Evolutionary conservation across 2,329 filamentous ascomycete genomes (phyloP).

Genomic region (Fusarium bactridioides): DNA sequence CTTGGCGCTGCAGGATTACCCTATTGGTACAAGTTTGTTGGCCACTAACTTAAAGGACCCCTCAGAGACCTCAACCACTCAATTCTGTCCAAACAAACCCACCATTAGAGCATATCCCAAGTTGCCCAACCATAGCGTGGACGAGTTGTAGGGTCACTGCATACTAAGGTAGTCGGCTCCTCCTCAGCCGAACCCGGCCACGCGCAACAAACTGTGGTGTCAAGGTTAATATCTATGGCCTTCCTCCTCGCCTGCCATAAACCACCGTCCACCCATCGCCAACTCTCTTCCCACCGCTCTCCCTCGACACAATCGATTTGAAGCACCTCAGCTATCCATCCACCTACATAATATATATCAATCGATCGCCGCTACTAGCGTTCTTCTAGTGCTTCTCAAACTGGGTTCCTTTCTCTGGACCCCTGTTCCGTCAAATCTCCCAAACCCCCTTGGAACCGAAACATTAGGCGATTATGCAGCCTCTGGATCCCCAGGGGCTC

Average conservation of each 20-base stretch:
- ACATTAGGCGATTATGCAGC: conserved; percentile 44
- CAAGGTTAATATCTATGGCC: conserved; percentile 2
- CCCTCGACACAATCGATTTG: not conserved
- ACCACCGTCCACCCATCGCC: not conserved
- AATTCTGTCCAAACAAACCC: conserved; percentile 15
- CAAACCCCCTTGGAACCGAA: conserved; percentile 37
- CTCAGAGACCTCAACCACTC: conserved; percentile 2
- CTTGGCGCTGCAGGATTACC: conserved; percentile 22
- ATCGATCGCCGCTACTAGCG: conserved; percentile 22
- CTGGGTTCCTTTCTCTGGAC: conserved; percentile 31
- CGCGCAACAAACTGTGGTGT: conserved; percentile 21
- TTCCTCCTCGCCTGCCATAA: conserved; percentile 3
- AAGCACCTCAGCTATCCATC: not conserved
- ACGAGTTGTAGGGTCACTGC: not conserved
- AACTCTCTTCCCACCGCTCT: not conserved
- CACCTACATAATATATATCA: not conserved
- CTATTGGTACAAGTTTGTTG: conserved; percentile 20
- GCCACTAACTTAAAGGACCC: conserved; percentile 16
- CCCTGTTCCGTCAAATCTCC: conserved; percentile 36
- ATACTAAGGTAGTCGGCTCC: not conserved
- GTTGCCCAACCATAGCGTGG: not conserved
- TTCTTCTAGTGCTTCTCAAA: conserved; percentile 21
- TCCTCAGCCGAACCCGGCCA: conserved; percentile 36
- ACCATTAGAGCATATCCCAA: not conserved
- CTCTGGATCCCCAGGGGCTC: conserved; percentile 37